Base-by-base conservation (phyloP, 2,329 filamentous ascomycete genomes). In the Aspergillus persii region DNA sequence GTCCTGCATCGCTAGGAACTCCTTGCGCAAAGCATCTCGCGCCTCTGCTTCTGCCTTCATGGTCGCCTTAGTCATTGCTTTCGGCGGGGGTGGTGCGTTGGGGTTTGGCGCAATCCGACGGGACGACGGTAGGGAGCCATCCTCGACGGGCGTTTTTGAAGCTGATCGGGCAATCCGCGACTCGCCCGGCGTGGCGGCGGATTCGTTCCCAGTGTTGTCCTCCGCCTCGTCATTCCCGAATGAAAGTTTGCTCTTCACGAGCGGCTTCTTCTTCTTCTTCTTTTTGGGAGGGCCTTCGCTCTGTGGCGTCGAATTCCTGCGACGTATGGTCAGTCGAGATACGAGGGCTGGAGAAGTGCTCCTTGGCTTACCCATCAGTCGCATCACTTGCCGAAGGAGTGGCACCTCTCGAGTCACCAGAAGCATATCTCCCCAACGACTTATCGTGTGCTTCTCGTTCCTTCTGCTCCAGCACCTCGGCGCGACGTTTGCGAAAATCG, bases 401-500 rank as follows among this genome's bases (percentile, higher is more conserved):
- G 47, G 76, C 79, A 33, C 79, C 77, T 56, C 83, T 80, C 55
- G 82, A 83, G 56, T 72, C 77, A 63, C 75, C 72, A 18, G 76
- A 67, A 44, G 74, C 69, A 60, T 78, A 68, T 61, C 77, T 73
- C 2, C 77, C 76, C 9, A 84, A 71, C 29, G 84, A 80, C 46
- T 81, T 83, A 65, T 91, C 89, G 70, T 88, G 86, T 11, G 86
- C 88, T 69, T 95, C 91, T 69, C 90, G 86, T 71, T 95, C 91
- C 71, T 95, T 94, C 72, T 91, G 88, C 75, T 97, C 94, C 51
- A 96, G 81, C n/a, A 93, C 91, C 76, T 97, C 92, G 67, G 92
- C 93, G 76, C 94, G 91, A 60, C 95, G 88, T 79, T 99, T 98
- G 76, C 94, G 92, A 76, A 96, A 98, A 73, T 98, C 95, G 65